Conservation (phyloP, 1,284 basidiomycete species). For the Ceratobasidium papillatum region DNA sequence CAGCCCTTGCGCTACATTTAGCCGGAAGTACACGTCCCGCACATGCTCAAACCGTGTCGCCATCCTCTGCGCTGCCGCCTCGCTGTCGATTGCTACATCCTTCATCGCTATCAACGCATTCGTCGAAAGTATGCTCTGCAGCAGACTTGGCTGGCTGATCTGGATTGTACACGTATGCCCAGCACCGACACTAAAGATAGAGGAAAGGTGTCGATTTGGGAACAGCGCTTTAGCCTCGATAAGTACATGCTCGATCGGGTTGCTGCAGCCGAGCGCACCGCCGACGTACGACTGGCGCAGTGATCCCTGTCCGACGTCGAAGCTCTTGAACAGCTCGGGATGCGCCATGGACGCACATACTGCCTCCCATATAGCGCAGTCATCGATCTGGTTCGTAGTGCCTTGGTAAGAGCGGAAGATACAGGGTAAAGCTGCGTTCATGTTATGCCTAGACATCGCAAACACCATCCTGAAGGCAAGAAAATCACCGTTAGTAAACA, state of each 20-base stretch:
- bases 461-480: not conserved
- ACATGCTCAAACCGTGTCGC: not conserved
- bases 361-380: slow-evolving; percentile 17
- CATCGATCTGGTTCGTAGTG: not conserved
- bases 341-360: slow-evolving; percentile 9
- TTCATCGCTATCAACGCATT: not conserved
- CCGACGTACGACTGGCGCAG: not conserved
- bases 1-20: not conserved
- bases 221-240: not conserved
- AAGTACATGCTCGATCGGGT: not conserved
- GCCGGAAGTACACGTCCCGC: not conserved
- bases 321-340: slow-evolving; percentile 19
- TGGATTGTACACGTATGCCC: not conserved
- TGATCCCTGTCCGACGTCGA: not conserved
- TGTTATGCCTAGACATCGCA: slow-evolving; percentile 10
- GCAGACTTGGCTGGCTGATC: not conserved
- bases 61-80: slow-evolving; percentile 10
- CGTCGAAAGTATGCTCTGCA: not conserved
- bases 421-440: not conserved
- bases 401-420: slow-evolving; percentile 21
- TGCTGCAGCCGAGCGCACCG: slow-evolving; percentile 1
- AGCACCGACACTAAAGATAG: slow-evolving; percentile 8
- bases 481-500: not conserved
- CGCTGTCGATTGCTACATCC: not conserved
- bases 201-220: not conserved